Conservation (phyloP, 140 eudicot genomes). For the Ambrosia hybrid region DNA sequence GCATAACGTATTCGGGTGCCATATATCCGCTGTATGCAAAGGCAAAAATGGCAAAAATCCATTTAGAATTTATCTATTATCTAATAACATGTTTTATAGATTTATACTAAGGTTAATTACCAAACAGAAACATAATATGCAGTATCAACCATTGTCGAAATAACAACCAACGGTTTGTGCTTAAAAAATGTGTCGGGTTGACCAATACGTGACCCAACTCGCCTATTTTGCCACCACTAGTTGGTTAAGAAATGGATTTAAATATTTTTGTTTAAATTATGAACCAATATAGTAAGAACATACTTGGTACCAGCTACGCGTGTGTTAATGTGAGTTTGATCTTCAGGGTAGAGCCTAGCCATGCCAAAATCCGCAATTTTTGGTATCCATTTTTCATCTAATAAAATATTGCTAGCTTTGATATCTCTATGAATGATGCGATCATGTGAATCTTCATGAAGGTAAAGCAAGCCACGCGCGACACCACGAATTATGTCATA, state of each 20-base stretch:
- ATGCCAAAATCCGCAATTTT: conserved; percentile 98
- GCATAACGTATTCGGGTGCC: conserved; percentile 95
- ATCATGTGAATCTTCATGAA: conserved; percentile 78
- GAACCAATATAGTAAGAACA: conserved; percentile 26
- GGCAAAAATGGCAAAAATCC: neutral
- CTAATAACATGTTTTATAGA: neutral
- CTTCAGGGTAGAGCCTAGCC: conserved; percentile 86
- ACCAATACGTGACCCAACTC: neutral
- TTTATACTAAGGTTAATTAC: neutral
- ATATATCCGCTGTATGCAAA: conserved; percentile 76
- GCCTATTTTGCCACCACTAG: neutral
- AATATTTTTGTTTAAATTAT: neutral
- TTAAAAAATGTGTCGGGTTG: no score
- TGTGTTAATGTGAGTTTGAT: conserved; percentile 81
- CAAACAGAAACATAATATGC: neutral
- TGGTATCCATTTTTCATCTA: conserved; percentile 90
- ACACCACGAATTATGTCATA: conserved; percentile 64
- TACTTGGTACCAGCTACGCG: conserved; percentile 97
- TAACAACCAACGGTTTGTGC: no score
- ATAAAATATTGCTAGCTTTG: conserved; percentile 83
- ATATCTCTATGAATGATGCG: conserved; percentile 83
- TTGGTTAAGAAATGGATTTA: neutral
- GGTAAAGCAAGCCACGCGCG: conserved; percentile 85
- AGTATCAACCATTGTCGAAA: neutral
- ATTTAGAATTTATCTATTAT: neutral